phyloP scores from a whole-genome alignment of 1,139 yeast genomes.

The Lodderomyces jiufengensis region DNA sequence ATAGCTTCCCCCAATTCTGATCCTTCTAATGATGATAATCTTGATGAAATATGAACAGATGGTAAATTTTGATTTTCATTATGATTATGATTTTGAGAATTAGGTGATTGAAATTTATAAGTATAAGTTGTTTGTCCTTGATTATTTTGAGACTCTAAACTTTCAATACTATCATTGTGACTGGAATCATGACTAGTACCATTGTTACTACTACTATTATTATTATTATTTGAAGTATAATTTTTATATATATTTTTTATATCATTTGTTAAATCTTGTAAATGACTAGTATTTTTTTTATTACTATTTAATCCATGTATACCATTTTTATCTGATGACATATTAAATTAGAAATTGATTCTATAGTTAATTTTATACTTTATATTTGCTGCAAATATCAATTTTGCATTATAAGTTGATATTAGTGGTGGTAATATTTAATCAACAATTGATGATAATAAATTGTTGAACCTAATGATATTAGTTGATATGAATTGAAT shows the following conservation, averaged over 20 bases:
- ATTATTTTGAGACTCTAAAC: slow-evolving; percentile 26
- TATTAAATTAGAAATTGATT: no score
- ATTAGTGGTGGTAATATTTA: no score
- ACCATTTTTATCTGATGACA: no score
- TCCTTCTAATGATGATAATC: slow-evolving; percentile 26
- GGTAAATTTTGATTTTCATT: no score
- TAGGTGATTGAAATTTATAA: slow-evolving; percentile 10
- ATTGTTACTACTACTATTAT: no score
- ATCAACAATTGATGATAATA: no score
- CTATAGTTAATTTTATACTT: slow-evolving; percentile 2
- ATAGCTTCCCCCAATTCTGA: slow-evolving; percentile 12
- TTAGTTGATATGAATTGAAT: no score
- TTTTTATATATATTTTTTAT: slow-evolving; percentile 33
- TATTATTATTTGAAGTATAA: slow-evolving; percentile 17
- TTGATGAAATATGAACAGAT: slow-evolving; percentile 27
- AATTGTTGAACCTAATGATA: no score
- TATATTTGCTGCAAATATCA: no score
- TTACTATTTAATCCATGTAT: not conserved
- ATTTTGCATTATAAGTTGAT: no score
- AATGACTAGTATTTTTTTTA: slow-evolving; percentile 11
- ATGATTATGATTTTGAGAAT: slow-evolving; percentile 1
- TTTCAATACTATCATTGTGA: slow-evolving; percentile 24
- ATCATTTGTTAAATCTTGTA: slow-evolving; percentile 29
- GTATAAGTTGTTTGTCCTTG: slow-evolving; percentile 5
- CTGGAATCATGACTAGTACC: no score